These are phyloP conservation scores for Acer saccharum DNA, from an alignment of 345 rosid genomes.

Conservation along the genomic window DNA sequence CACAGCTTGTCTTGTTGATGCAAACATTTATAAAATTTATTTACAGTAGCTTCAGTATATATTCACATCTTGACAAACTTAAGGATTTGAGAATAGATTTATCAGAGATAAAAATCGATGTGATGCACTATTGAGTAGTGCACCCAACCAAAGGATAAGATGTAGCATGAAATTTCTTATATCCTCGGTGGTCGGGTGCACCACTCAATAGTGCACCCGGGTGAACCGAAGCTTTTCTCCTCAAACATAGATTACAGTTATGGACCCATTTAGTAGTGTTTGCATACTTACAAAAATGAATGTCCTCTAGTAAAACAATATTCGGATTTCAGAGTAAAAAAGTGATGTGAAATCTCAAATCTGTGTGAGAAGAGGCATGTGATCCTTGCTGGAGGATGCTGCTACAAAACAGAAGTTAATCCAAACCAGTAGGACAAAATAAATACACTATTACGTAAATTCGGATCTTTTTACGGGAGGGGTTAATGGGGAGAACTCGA, in stretches of 20 bases:
- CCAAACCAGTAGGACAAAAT: constrained; percentile 26
- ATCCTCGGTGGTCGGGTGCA: too few relatives aligned
- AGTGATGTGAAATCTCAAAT: constrained; percentile 23
- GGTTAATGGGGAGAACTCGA: too few relatives aligned
- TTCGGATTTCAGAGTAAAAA: not conserved
- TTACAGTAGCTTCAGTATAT: too few relatives aligned
- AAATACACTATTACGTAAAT: too few relatives aligned
- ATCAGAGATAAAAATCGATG: too few relatives aligned
- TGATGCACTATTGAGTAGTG: too few relatives aligned
- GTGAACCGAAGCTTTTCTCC: too few relatives aligned
- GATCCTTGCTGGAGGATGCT: constrained; percentile 35
- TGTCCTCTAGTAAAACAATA: constrained; percentile 5
- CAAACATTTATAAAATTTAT: not conserved
- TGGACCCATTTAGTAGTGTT: not conserved
- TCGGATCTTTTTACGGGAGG: too few relatives aligned
- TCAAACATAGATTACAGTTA: too few relatives aligned
- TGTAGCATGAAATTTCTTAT: too few relatives aligned
- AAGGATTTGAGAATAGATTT: not conserved
- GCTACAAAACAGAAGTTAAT: constrained; percentile 26
- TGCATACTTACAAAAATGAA: constrained; percentile 8
- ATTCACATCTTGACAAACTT: not conserved
- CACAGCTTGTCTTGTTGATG: constrained; percentile 12
- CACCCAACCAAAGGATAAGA: too few relatives aligned
- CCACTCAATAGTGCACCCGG: too few relatives aligned
- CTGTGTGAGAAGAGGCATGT: constrained; percentile 24